These are phyloP conservation scores for Triticum urartu DNA, from an alignment of 176 grass and related monocot species.

Conservation along the genomic window DNA sequence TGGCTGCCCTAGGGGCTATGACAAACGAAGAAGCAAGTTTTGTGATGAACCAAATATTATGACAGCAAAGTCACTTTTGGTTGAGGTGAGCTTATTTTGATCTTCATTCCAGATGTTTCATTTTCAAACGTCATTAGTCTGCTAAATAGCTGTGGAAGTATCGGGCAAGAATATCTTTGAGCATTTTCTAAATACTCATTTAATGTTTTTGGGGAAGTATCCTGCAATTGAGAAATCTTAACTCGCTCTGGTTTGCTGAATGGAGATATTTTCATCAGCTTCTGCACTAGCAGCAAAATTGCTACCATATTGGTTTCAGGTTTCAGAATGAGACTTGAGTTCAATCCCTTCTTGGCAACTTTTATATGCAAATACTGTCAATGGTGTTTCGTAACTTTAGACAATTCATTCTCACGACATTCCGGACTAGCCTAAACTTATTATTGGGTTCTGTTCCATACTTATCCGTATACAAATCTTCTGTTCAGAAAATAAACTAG, in stretches of 20 bases:
- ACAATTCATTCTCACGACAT: background rate
- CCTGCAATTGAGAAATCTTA: background rate
- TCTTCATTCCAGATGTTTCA: background rate
- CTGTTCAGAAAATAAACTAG: background rate
- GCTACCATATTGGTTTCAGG: background rate
- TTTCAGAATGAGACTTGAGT: background rate
- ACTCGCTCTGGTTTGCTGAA: background rate
- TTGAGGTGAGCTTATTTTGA: constrained; percentile 58
- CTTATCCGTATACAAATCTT: background rate
- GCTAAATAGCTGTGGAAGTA: background rate
- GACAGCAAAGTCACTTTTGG: constrained; percentile 68
- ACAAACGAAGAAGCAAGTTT: constrained; percentile 67
- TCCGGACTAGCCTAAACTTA: background rate
- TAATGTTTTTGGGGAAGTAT: background rate
- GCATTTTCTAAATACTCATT: background rate
- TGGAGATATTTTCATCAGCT: background rate
- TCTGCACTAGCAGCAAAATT: background rate
- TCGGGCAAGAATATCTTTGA: background rate
- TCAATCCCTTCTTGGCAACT: background rate
- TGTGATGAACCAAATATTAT: constrained; percentile 73
- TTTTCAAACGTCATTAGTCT: background rate
- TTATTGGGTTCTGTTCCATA: background rate
- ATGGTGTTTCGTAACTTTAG: background rate
- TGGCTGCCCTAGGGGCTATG: constrained; percentile 76
- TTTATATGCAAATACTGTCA: background rate